A percentile compares a stretch with the other conserved stretches of the same genome.
These are phyloP conservation scores for Pistacia atlantica DNA, from an alignment of 345 rosid genomes.

Conservation along the genomic window DNA sequence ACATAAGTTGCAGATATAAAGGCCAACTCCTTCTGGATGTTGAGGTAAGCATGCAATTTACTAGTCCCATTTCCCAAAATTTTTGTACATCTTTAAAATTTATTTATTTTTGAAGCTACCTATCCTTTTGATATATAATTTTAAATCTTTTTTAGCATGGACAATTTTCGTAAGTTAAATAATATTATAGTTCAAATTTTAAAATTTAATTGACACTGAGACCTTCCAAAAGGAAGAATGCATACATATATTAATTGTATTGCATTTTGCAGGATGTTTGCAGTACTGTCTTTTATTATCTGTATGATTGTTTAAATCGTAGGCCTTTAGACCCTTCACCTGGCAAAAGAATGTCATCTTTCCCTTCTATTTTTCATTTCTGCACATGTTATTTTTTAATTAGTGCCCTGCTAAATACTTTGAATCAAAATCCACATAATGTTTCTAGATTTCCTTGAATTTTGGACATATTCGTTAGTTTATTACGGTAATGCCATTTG, in stretches of 20 bases:
- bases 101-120: background rate
- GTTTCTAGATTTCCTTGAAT: background rate
- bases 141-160: background rate
- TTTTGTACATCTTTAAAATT: background rate
- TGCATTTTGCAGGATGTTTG: too few species aligned
- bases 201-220: background rate
- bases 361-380: background rate
- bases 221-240: background rate
- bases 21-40: conserved; percentile 26
- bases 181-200: too few species aligned
- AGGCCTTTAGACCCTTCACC: background rate
- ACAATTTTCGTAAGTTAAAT: background rate
- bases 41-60: conserved; percentile 42
- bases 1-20: conserved; percentile 39
- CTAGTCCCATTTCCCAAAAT: background rate
- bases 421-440: background rate
- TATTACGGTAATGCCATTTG: conserved; percentile 22
- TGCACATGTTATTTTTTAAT: background rate
- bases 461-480: background rate
- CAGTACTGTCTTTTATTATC: background rate
- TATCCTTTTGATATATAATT: background rate
- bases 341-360: background rate
- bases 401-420: background rate
- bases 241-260: too few species aligned
- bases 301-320: background rate